A percentile compares a stretch with the other conserved stretches of the same genome.
Conservation (phyloP, 1,284 basidiomycete species). For the Sporisorium exsertum region DNA sequence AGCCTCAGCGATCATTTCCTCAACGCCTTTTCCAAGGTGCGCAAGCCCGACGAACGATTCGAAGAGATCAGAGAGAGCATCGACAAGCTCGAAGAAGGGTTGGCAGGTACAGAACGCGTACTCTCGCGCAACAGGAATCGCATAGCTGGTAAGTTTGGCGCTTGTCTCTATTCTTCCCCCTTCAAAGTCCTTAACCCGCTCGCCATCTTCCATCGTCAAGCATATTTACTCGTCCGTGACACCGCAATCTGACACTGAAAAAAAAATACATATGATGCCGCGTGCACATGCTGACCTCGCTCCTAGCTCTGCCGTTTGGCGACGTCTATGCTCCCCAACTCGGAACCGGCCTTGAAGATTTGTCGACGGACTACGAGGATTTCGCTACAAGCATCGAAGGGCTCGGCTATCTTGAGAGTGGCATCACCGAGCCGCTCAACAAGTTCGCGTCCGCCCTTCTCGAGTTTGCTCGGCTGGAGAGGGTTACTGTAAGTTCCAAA, state of each 20-base stretch:
- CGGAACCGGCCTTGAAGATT: conserved; percentile 67
- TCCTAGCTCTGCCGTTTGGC: conserved; percentile 56
- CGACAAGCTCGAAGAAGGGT: conserved; percentile 93
- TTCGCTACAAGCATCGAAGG: conserved; percentile 94
- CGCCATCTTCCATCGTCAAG: not conserved
- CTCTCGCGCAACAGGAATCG: conserved; percentile 54
- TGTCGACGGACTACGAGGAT: conserved; percentile 96
- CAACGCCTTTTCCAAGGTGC: conserved; percentile 92
- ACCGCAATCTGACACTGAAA: conserved; percentile 13
- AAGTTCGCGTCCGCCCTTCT: conserved; percentile 93
- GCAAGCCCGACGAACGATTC: conserved; percentile 96
- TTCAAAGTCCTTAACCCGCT: too few species aligned
- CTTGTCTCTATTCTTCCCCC: not conserved
- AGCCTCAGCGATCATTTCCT: conserved; percentile 94
- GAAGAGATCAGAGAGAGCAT: conserved; percentile 88
- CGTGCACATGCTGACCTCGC: conserved; percentile 36
- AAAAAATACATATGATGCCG: conserved; percentile 1
- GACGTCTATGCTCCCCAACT: conserved; percentile 61
- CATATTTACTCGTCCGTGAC: not conserved
- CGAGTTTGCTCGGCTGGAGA: conserved; percentile 74
- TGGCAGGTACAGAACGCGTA: conserved; percentile 78
- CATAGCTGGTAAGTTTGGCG: conserved; percentile 79
- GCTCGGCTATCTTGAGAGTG: conserved; percentile 94
- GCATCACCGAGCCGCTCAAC: conserved; percentile 95
- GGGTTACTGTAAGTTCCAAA: conserved; percentile 50